Evolutionary conservation across 495 filamentous ascomycete genomes (phyloP), one percentile per base, ranked within the genome.

Genomic region (Trichoderma asperelloides): DNA sequence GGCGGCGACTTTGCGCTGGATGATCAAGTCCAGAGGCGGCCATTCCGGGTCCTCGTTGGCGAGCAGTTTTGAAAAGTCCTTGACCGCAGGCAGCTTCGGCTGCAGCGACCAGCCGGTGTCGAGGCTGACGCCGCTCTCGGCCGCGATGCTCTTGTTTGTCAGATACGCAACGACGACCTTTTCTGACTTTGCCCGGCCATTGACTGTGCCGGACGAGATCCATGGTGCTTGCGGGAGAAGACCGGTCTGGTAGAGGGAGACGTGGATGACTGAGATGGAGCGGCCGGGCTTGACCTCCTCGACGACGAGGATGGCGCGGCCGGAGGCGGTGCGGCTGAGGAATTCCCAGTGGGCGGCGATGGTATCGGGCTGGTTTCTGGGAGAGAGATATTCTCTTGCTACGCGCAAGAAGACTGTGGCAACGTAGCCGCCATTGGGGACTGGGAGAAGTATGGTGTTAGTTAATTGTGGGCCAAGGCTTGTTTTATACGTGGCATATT

Each of bases 391-490:
- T 16, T 77, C 79, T 2, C 75, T 74, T 9, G 86, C 85, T 25
- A 89, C 83, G 18, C 78, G 76, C 70, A 91, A 82, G 68, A 96
- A 69, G 63, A 72, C 73, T 13, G 88, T 79, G 23, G 88, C 87
- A 13, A 89, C 86, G 71, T 89, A 94, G 62, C 92, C 92, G 67
- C 91, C 92, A 71, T 96, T 91, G 23, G 91, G 91, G 6, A 96
- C 92, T 91, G 71, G 23, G 9, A 37, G 33, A 33, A 1, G 27
- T 1, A 55, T 25, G 49, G n/a, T n/a, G n/a, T 27, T 64, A 21
- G 16, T n/a, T 47, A 9, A 9, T 18, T 1, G 16, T 41, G 18
- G 63, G 49, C 4, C 37, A 2, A 62, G 25, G 1, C 33, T 7
- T 37, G 33, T 37, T 37, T 37, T 8, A 7, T 37, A 37, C 5